Evolutionary conservation across 768 basidiomycete genomes (phyloP).

Genomic region (Tricholoma furcatifolium): DNA sequence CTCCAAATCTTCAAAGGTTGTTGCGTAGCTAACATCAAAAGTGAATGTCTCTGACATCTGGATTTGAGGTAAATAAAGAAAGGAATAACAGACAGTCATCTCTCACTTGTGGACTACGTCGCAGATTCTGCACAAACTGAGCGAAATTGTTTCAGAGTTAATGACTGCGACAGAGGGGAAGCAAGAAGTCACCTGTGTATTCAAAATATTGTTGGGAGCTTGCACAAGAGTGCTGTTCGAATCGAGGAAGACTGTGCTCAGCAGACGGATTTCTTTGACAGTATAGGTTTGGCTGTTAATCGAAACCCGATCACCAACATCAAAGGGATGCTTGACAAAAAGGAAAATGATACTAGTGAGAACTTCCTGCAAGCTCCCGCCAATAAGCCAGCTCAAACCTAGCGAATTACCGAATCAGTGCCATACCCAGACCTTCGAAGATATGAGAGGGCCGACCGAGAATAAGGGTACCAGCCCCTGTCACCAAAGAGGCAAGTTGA

Average conservation of each 20-base stretch:
- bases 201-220: constrained; percentile 66
- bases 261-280: constrained; percentile 84
- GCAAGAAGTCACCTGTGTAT: constrained; percentile 41
- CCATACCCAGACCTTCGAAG: neutral
- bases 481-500: constrained; percentile 70
- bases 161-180: neutral
- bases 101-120: constrained; percentile 65
- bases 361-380: constrained; percentile 75
- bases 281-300: constrained; percentile 59
- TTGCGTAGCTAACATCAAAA: constrained; percentile 78
- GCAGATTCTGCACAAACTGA: constrained; percentile 70
- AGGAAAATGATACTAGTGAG: constrained; percentile 88
- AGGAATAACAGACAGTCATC: neutral
- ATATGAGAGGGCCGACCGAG: constrained; percentile 34
- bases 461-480: constrained; percentile 65
- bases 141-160: neutral
- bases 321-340: constrained; percentile 84
- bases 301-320: constrained; percentile 74
- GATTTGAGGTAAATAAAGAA: neutral
- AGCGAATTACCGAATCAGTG: neutral
- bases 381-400: constrained; percentile 88
- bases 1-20: constrained; percentile 82
- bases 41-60: constrained; percentile 78
- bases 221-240: constrained; percentile 60
- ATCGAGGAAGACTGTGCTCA: constrained; percentile 75